Base-by-base conservation (phyloP, 148 eudicot genomes). In the Rhododendron vialii region DNA sequence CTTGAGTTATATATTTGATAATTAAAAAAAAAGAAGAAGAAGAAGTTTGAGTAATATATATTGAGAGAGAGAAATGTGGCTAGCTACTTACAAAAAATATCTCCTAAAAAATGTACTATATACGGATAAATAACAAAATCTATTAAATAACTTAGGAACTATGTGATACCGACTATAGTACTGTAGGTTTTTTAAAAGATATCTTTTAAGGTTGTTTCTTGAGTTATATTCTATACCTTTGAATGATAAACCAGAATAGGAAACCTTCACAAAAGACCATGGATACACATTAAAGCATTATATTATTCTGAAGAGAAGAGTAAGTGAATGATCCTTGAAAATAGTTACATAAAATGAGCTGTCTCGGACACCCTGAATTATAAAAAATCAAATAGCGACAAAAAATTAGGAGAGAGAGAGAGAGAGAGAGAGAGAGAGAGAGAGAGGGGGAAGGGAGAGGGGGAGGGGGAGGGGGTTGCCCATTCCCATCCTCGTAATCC, bases 291-390 rank as follows among this genome's bases (percentile, higher is more conserved):
- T 20, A 59, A 59, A 5, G 82, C 57, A 1, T 78, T n/a, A 22
- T 11, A 20, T 45, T 24, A 22, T 11, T 45, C 80, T 38, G 78
- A 20, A 82, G 78, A 63, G 36, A 78, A 63, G 36, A 78, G 84
- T 45, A 78, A 89, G 30, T 51, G 69, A 57, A 15, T 22, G 35
- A 80, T 80, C 78, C 85, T 76, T 1, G 2, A 65, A 65, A 47
- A 50, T 61, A 78, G 85, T 71, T 86, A 81, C 87, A 48, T 55
- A 36, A 90, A 79, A 76, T 48, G 80, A 77, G n/a, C 7, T 20
- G 5, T 35, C 1, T 8, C n/a, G 5, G 26, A 41, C 26, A 24
- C 7, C 2, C 17, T 6, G 0, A 47, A 10, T 26, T 13, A 28
- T 18, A 12, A n/a, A 61, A 69, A 65, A 15, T 5, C 35, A 26